phyloP scores from a whole-genome alignment of 768 basidiomycete genomes.

The Fomitopsis serialis region DNA sequence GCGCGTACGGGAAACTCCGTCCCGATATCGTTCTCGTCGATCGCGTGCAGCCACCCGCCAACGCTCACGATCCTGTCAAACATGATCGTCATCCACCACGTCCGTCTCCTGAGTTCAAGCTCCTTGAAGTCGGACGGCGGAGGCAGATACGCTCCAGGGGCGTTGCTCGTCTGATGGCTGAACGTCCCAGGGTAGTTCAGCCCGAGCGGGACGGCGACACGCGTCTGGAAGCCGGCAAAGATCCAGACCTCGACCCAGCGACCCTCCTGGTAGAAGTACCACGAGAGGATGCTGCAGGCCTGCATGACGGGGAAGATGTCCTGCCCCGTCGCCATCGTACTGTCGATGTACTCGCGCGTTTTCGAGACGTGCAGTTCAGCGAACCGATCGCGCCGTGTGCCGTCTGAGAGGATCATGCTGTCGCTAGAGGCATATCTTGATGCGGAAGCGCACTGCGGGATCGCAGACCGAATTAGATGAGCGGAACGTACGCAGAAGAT shows the following conservation, averaged over 20 bases:
- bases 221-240: slow-evolving; percentile 79
- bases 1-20: slow-evolving; percentile 77
- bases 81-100: slow-evolving; percentile 90
- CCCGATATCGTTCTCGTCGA: slow-evolving; percentile 80
- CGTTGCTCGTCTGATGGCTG: slow-evolving; percentile 56
- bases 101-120: slow-evolving; percentile 71
- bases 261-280: slow-evolving; percentile 90
- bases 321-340: slow-evolving; percentile 84
- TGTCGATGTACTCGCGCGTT: slow-evolving; percentile 83
- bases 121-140: slow-evolving; percentile 75
- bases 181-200: slow-evolving; percentile 86
- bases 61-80: slow-evolving; percentile 70
- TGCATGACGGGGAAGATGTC: slow-evolving; percentile 86
- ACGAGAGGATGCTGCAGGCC: slow-evolving; percentile 79
- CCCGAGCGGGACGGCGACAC: slow-evolving; percentile 76
- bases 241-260: slow-evolving; percentile 92
- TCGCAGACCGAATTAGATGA: slow-evolving; percentile 2
- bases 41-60: slow-evolving; percentile 82
- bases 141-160: slow-evolving; percentile 75
- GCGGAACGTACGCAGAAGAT: slow-evolving; percentile 5
- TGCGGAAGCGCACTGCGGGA: slow-evolving; percentile 67
- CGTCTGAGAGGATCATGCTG: slow-evolving; percentile 63
- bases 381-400: slow-evolving; percentile 76
- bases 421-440: slow-evolving; percentile 79
- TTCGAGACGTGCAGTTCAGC: slow-evolving; percentile 85